Conservation (phyloP, 768 basidiomycete genomes). For the Arthromyces matolae region DNA sequence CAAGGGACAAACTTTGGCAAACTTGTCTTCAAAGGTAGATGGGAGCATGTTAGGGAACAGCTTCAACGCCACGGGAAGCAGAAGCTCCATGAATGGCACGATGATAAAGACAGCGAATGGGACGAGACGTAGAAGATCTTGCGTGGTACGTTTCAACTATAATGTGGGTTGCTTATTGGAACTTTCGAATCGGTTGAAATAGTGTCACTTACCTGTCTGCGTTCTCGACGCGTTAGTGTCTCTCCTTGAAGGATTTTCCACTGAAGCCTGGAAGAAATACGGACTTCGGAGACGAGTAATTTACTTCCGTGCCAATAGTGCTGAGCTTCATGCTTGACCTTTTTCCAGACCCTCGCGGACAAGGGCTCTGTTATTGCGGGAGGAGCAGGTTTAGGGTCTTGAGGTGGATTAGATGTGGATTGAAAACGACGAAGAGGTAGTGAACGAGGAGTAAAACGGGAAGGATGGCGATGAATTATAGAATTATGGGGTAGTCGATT, state of each 20-base stretch:
- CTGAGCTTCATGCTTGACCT: constrained; percentile 90
- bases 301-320: constrained; percentile 98
- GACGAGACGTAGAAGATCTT: constrained; percentile 87
- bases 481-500: constrained; percentile 27
- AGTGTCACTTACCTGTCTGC: constrained; percentile 67
- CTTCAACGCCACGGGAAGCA: constrained; percentile 93
- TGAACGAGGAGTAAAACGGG: constrained; percentile 13
- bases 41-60: constrained; percentile 99
- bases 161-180: too few relatives aligned
- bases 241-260: constrained; percentile 93
- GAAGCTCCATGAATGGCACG: constrained; percentile 97
- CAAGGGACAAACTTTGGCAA: constrained; percentile 61
- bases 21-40: constrained; percentile 97
- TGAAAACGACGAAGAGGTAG: constrained; percentile 23
- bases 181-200: too few relatives aligned
- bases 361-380: constrained; percentile 46
- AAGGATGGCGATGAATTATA: constrained; percentile 1
- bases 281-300: constrained; percentile 89
- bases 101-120: constrained; percentile 94
- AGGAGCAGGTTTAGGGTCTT: constrained; percentile 45
- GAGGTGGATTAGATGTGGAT: constrained; percentile 18
- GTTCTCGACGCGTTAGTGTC: constrained; percentile 85
- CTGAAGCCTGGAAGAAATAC: constrained; percentile 82
- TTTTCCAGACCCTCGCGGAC: constrained; percentile 74
- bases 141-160: constrained; percentile 89